A percentile compares a stretch with the other conserved stretches of the same genome.
These are phyloP conservation scores for Capsicum pubescens DNA, from an alignment of 257 asterid species.

Conservation along the genomic window DNA sequence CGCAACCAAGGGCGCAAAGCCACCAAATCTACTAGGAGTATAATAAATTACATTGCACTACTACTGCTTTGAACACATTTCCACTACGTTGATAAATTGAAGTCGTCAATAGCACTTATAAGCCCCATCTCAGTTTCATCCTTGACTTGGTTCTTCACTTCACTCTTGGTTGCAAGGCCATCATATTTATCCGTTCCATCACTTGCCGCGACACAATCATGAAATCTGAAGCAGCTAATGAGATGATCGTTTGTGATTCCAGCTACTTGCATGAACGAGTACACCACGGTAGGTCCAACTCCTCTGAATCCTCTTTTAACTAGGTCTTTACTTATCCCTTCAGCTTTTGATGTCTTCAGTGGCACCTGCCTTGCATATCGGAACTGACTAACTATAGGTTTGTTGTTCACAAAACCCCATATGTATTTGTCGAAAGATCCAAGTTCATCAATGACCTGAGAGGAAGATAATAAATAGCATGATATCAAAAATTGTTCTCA, in stretches of 20 bases:
- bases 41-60: constrained; percentile 42
- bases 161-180: constrained; percentile 37
- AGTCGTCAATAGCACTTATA: constrained; percentile 60
- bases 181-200: constrained; percentile 50
- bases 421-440: constrained; percentile 90
- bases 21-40: constrained; percentile 23
- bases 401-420: constrained; percentile 85
- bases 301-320: constrained; percentile 94
- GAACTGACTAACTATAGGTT: constrained; percentile 69
- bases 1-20: constrained; percentile 16
- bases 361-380: constrained; percentile 96
- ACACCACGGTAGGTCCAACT: constrained; percentile 91
- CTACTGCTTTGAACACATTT: constrained; percentile 26
- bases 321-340: constrained; percentile 88
- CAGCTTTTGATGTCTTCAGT: constrained; percentile 89
- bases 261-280: constrained; percentile 94
- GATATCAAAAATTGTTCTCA: neutral
- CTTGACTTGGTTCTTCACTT: constrained; percentile 50
- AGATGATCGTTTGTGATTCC: constrained; percentile 97
- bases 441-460: constrained; percentile 74
- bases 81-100: constrained; percentile 57
- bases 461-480: constrained; percentile 13
- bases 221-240: constrained; percentile 77
- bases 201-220: constrained; percentile 57
- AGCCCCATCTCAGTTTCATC: constrained; percentile 56